Conservation (phyloP, 2,329 filamentous ascomycete species). For the Hypoxylon sp. region DNA sequence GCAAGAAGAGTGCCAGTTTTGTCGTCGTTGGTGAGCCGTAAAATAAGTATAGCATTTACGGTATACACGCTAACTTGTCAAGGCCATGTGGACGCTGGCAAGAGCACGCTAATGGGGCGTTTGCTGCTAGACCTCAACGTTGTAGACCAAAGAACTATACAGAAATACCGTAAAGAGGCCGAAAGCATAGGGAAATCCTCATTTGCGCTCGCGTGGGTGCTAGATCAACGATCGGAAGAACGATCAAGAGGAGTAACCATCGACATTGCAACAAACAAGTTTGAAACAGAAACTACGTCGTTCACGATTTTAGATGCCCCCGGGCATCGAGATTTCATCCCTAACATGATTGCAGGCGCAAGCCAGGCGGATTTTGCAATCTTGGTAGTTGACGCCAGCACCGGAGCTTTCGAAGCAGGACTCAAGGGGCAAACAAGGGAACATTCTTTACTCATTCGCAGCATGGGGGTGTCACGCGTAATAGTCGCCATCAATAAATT, state of each 20-base stretch:
- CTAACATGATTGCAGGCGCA: conserved; percentile 98
- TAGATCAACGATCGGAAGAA: conserved; percentile 93
- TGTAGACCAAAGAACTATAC: conserved; percentile 88
- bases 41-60: conserved; percentile 7
- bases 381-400: conserved; percentile 91
- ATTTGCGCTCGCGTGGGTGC: conserved; percentile 96
- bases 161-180: conserved; percentile 89
- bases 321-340: conserved; percentile 95
- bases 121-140: conserved; percentile 89
- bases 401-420: conserved; percentile 93
- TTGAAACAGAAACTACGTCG: conserved; percentile 86
- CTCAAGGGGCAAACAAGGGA: conserved; percentile 95
- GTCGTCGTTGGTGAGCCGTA: conserved; percentile 82
- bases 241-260: conserved; percentile 93
- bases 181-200: conserved; percentile 94
- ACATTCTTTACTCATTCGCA: conserved; percentile 89
- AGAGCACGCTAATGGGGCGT: conserved; percentile 98
- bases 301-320: conserved; percentile 98
- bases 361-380: conserved; percentile 97
- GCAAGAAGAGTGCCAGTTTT: conserved; percentile 89
- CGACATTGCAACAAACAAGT: conserved; percentile 94
- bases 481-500: conserved; percentile 97
- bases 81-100: conserved; percentile 98
- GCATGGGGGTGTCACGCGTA: conserved; percentile 89
- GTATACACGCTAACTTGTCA: conserved; percentile 38